Evolutionary conservation across 352 stramenopile genomes (phyloP), one percentile per base, ranked within the genome.

Genomic region (Phytophthora nicotianae): DNA sequence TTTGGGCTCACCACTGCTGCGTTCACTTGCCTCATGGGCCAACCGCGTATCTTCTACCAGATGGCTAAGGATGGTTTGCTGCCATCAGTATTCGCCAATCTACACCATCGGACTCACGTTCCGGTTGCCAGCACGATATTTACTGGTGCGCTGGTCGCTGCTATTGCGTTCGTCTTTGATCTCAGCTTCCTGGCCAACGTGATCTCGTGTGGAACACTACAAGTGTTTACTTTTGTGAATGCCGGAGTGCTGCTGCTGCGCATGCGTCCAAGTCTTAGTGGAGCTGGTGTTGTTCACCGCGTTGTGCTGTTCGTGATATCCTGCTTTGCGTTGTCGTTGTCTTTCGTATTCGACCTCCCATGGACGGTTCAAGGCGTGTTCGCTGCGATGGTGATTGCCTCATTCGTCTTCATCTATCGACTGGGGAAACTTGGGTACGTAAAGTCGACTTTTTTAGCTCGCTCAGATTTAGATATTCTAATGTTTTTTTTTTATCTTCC

Each of bases 191-290:
- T 98, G 21, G 90, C 92, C 24, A 97, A 96, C 62, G 79, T 97
- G 20, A 98, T 98, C 72, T 97, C 87, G 16, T 90, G 93, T 38
- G 92, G 90, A 29, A 97, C 87, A 7, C 66, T 97, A 0, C 83
- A 97, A 76, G 92, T 97, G 2, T 98, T 97, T 50, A 97, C 89
- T n/a, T 97, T 97, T 52, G 90, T 97, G 13, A 95, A 97, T 70
- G 88, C 90, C 26, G 92, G 90, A n/a, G 88, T 97, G 14, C 69
- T 97, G 27, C 54, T 97, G 13, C 48, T 96, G 26, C 83, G 86
- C 14, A 88, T 91, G 83, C 81, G 79, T 47, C 61, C 74, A 10
- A 74, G 55, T 42, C 62, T 64, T 46, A 82, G 62, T 16, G 69
- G 66, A 7, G 62, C 56, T 64, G 63, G 65, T 14, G 82, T 93